Conservation (phyloP, 176 grass and related monocot genomes). For the Eleusine indica region DNA sequence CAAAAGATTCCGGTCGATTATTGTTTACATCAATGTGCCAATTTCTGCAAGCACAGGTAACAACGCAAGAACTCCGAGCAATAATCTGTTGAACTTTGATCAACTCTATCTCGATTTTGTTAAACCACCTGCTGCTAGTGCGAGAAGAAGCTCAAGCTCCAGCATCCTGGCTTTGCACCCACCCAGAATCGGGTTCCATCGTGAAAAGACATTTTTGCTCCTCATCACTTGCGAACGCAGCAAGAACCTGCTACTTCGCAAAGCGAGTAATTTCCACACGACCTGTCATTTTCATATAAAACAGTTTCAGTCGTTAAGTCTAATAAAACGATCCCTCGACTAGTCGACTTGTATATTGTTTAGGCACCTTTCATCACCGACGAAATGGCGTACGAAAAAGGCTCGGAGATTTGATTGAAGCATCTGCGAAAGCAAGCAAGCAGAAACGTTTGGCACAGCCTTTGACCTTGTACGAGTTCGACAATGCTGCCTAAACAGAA, state of each 20-base stretch:
- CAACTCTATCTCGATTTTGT: background rate
- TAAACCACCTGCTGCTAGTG: background rate
- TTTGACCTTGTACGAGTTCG: constrained; percentile 11
- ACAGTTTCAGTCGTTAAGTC: background rate
- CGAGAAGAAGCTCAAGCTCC: background rate
- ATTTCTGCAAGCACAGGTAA: background rate
- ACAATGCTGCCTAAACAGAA: background rate
- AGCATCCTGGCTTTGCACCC: background rate
- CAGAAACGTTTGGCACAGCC: background rate
- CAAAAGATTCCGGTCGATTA: background rate
- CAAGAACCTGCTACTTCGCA: background rate
- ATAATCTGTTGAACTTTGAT: background rate
- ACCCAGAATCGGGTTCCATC: background rate
- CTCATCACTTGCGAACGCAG: background rate
- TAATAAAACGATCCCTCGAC: background rate
- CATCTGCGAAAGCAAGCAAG: constrained; percentile 22
- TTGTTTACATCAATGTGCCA: background rate
- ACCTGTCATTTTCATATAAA: background rate
- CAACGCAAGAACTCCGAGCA: background rate
- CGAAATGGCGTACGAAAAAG: background rate
- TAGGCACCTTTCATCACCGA: background rate
- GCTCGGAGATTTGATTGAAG: constrained; percentile 34
- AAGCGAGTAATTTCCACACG: background rate
- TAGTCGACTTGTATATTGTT: background rate
- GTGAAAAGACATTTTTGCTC: background rate